Conservation (phyloP, 164 flowering plant genomes). For the Dillenia turbinata region DNA sequence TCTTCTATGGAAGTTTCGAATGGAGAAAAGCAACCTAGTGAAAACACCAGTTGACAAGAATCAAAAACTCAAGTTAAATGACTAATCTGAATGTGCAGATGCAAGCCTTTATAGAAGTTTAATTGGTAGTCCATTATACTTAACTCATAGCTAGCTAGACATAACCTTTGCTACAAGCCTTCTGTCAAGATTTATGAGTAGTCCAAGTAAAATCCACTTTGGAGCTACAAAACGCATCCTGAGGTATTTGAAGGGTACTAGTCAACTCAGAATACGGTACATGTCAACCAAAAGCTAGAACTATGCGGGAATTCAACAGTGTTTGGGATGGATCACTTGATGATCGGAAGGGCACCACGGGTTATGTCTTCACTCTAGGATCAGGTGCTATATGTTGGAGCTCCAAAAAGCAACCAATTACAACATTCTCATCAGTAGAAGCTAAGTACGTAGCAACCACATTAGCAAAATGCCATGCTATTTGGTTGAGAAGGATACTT, state of each 20-base stretch:
- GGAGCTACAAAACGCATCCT: not conserved
- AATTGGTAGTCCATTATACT: not conserved
- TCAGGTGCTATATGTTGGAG: no score
- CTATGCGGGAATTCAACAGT: not conserved
- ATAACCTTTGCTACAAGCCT: not conserved
- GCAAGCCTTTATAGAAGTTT: not conserved
- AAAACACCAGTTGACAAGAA: no score
- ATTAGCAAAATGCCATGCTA: no score
- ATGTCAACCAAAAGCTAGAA: not conserved
- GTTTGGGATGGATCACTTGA: not conserved
- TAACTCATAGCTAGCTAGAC: not conserved
- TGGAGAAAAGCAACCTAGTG: no score
- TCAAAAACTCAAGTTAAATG: no score
- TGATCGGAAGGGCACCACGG: no score
- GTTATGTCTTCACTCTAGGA: no score
- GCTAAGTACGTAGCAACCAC: no score
- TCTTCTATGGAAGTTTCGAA: no score
- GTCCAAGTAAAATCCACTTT: not conserved
- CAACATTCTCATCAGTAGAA: no score
- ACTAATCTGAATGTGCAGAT: not conserved
- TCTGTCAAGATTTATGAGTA: slow-evolving; percentile 4
- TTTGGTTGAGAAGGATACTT: no score
- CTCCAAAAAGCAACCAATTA: no score
- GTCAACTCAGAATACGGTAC: not conserved
- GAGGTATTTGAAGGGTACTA: not conserved